Base-by-base conservation (phyloP, 768 basidiomycete genomes). In the Lactifluus pinguis region DNA sequence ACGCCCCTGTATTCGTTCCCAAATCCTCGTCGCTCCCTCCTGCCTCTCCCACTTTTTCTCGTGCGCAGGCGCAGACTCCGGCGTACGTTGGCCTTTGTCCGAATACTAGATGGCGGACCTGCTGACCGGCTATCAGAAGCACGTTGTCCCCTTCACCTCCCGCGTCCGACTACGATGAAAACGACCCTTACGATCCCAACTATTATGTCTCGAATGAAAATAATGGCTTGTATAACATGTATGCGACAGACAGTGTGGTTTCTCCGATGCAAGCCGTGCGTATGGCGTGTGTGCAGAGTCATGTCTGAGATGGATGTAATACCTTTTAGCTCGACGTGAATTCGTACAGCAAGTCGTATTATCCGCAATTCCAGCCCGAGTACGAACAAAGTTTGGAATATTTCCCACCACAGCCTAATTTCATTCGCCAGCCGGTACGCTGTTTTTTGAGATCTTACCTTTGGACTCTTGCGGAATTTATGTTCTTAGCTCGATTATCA, bases 1-100 rank as follows among this genome's bases (percentile, higher is more conserved):
- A 92, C 69, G 90, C 90, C 1, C 89, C 91, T 39, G 83, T 92
- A 47, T 93, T 93, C 63, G 83, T 93, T 21, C 90, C 91, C 19
- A 91, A 88, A 70, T 75, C 72, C 29, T 71, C 75, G 39, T 70
- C 72, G 55, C 64, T 71, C 34, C 57, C 70, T 66, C 58, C 70
- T 42, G 63, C 67, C 1, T 63, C 65, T 53, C 60, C 66, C 34
- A 59, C 64, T 21, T 53, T 57, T 34, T 64, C 65, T 48, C 56
- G 57, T 55, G 65, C 63, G 53, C 63, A 65, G 53, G 63, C 63
- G 51, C 65, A 65, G 53, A 59, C 63, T 13, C 56, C 63, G 36
- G 52, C 67, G 68, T 57, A 61, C 63, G 59, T 64, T 47, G n/a
- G 15, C 48, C 51, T 48, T 38, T 25, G 6, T 25, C 30, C 32